These are phyloP conservation scores for Clausena lansium DNA, from an alignment of 345 rosid genomes.

Conservation along the genomic window DNA sequence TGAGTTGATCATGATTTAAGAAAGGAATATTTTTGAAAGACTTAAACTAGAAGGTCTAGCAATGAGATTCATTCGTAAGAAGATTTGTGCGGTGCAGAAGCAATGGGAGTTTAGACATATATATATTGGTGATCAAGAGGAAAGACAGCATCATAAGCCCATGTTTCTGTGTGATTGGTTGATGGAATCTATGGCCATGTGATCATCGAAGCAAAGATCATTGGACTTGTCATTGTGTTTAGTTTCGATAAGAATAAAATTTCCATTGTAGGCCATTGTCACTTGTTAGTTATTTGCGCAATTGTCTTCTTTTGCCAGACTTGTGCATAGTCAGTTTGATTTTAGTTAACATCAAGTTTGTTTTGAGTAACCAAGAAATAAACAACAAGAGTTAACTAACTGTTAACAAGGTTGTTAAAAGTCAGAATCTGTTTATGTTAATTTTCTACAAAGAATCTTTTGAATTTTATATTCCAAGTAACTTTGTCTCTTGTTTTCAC, in stretches of 20 bases:
- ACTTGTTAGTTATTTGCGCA: background rate
- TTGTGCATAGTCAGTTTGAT: background rate
- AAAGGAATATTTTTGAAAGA: background rate
- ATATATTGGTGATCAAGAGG: background rate
- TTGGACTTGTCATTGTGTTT: background rate
- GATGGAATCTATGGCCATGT: background rate
- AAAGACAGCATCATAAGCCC: background rate
- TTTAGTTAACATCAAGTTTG: too few species aligned
- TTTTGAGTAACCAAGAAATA: background rate
- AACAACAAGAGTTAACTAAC: background rate
- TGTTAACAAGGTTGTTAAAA: background rate
- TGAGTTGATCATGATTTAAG: slow-evolving; percentile 20
- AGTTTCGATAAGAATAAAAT: background rate
- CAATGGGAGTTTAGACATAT: background rate
- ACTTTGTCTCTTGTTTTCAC: background rate
- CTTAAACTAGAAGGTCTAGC: background rate
- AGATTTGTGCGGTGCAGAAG: background rate
- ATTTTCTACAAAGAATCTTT: background rate
- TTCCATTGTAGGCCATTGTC: background rate
- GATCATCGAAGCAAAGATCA: background rate
- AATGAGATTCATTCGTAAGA: background rate
- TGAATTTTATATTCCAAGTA: background rate
- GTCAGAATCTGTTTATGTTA: background rate
- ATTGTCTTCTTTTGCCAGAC: background rate
- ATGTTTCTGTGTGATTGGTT: background rate